Base-by-base conservation (phyloP, 2,329 filamentous ascomycete species). In the Akanthomyces uredinophilus region DNA sequence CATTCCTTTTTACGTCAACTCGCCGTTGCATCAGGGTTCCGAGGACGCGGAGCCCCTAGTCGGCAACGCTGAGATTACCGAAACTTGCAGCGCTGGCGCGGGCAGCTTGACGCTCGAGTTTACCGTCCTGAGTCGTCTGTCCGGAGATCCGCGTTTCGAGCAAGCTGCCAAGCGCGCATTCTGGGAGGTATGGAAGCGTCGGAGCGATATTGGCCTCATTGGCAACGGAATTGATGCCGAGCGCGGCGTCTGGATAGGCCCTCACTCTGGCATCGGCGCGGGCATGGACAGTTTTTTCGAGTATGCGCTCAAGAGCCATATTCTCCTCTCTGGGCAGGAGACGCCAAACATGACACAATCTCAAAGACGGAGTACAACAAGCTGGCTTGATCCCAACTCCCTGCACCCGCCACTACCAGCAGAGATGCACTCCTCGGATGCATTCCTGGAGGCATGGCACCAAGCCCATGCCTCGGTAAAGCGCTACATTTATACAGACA, bases 261-360 rank as follows among this genome's bases (percentile, higher is more conserved):
- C 90, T 2, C 93, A 91, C 72, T 88, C 94, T n/a, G 94, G 95
- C 35, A 96, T 99, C 68, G 95, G 95, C 55, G 95, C 95, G 8
- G 95, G 95, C 44, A 92, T 96, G 70, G 95, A 99, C 77, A 97
- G 93, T 76, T 99, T 99, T 77, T 98, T 96, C 70, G 95, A 99
- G 76, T 99, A 99, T 75, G 93, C 95, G 4, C 83, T 98, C 69
- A 99, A 99, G 76, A 92, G 92, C 20, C 88, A 96, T 71, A 90
- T 99, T 64, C 77, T 99, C 27, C 84, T 98, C 24, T 96, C 94
- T 2, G 91, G 91, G 1, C 86, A 89, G 63, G 81, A 80, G 16
- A 73, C 81, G 64, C 84, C 84, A 3, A 87, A 87, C 65, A 63
- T 66, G 5, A 72, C 75, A 4, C 68, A 65, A 5, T 76, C 66